Evolutionary conservation across 495 filamentous ascomycete species (phyloP), one percentile per base, ranked within the genome.

Genomic region (Oidiodendron maius): DNA sequence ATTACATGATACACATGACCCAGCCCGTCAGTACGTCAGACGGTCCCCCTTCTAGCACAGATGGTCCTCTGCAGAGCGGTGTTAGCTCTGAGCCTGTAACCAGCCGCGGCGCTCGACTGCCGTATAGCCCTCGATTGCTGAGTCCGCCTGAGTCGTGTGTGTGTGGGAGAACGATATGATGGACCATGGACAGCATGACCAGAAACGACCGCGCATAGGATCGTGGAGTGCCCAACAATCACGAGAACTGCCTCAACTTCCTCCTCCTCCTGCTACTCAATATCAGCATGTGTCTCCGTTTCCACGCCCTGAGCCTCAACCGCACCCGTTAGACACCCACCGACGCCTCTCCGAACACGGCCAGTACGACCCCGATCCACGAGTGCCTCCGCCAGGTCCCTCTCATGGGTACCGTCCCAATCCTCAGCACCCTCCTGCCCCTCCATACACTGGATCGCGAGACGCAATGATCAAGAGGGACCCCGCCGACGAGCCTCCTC

Each of bases 401-500:
- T 15, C 57, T 12, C 47, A 56, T 38, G 16, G 16, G 46, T 39
- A 43, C 46, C 48, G 44, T 37, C 44, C 41, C 17, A 25, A 15
- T n/a, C 9, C 23, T 17, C 23, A 44, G 28, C 44, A 40, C 17
- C 43, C 47, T 22, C 44, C 37, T 15, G 67, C 70, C 47, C 49
- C 69, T 37, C 55, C 63, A 2, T 66, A 67, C 46, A 50, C 61
- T 15, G 11, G 35, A 46, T 58, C 64, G 4, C 60, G 67, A 55
- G 72, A 76, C 5, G 63, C 68, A 20, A 63, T 71, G 53, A 61
- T 76, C 47, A 77, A 77, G 60, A 61, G 71, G 52, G 74, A 76
- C 30, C 68, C 68, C 10, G 64, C 62, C 34, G 71, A 71, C 42
- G 74, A 75, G 17, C 44, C 51, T 15, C 42, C 42, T 25, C 51